These are phyloP conservation scores for Xylaria scruposa DNA, from an alignment of 495 filamentous ascomycete species.

Conservation along the genomic window DNA sequence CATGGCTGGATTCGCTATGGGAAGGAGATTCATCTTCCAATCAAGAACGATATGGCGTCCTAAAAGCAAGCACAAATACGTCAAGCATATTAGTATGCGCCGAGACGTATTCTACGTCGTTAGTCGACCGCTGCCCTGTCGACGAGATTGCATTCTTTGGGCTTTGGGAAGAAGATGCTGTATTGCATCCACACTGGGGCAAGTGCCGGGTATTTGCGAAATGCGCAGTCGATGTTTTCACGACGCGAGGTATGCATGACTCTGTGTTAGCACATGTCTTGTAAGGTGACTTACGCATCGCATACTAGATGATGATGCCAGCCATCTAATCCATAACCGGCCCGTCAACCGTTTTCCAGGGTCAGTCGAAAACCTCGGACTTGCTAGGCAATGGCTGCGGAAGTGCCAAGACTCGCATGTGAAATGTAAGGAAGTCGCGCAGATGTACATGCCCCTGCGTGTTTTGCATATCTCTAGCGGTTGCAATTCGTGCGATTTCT, in stretches of 20 bases:
- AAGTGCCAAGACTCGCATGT: not conserved
- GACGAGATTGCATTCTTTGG: slow-evolving; percentile 14
- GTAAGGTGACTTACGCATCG: not conserved
- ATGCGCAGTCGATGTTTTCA: slow-evolving; percentile 6
- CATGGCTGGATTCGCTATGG: not conserved
- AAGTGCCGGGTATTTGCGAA: not conserved
- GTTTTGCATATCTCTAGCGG: not conserved
- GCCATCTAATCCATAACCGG: not conserved
- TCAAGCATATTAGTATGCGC: not conserved
- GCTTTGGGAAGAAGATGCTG: not conserved
- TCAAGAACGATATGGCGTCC: not conserved
- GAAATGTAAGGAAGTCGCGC: not conserved
- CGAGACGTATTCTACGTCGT: not conserved
- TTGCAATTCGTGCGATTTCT: not conserved
- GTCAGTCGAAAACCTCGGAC: not conserved
- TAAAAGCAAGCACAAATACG: not conserved
- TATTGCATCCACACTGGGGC: not conserved
- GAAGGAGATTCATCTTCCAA: not conserved
- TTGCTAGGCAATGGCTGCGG: not conserved
- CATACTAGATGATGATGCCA: not conserved
- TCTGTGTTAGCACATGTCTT: not conserved
- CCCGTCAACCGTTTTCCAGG: not conserved
- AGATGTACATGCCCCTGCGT: not conserved
- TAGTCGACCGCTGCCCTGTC: slow-evolving; percentile 1
- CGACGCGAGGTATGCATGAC: not conserved